phyloP scores from a whole-genome alignment of 495 filamentous ascomycete species.

The Tuber umbilicatum region DNA sequence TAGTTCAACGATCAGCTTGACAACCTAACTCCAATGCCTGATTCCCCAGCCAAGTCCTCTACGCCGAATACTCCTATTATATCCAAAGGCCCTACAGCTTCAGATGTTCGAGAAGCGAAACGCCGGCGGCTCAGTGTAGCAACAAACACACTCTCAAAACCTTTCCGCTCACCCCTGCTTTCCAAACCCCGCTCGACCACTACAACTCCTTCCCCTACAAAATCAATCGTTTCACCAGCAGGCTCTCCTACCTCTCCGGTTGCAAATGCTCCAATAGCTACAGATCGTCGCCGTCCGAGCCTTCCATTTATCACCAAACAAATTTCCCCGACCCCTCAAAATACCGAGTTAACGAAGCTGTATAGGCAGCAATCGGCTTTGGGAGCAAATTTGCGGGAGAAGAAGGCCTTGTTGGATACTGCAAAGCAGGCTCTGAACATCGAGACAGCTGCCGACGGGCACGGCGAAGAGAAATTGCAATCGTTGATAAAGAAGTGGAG shows the following conservation, averaged over 20 bases:
- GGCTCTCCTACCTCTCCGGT: not conserved
- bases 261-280: not conserved
- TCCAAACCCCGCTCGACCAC: conserved; percentile 18
- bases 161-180: conserved; percentile 33
- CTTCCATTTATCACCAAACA: not conserved
- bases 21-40: not conserved
- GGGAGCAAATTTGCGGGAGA: conserved; percentile 20
- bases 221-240: conserved; percentile 13
- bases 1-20: not conserved
- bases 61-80: not conserved
- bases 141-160: conserved; percentile 32
- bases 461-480: conserved; percentile 40
- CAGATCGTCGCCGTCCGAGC: not conserved
- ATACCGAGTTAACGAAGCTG: conserved; percentile 32
- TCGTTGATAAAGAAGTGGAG: conserved; percentile 44
- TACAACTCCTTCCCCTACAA: not conserved
- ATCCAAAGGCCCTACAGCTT: not conserved
- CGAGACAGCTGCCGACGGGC: conserved; percentile 27
- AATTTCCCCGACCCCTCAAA: not conserved
- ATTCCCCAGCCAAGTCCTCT: not conserved
- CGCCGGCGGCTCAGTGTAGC: conserved; percentile 31
- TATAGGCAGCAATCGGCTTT: conserved; percentile 34
- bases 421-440: conserved; percentile 37
- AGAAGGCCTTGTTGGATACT: conserved; percentile 30
- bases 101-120: conserved; percentile 20